Base-by-base conservation (phyloP, 805 yeast genomes). In the Starmera dryadoides region DNA sequence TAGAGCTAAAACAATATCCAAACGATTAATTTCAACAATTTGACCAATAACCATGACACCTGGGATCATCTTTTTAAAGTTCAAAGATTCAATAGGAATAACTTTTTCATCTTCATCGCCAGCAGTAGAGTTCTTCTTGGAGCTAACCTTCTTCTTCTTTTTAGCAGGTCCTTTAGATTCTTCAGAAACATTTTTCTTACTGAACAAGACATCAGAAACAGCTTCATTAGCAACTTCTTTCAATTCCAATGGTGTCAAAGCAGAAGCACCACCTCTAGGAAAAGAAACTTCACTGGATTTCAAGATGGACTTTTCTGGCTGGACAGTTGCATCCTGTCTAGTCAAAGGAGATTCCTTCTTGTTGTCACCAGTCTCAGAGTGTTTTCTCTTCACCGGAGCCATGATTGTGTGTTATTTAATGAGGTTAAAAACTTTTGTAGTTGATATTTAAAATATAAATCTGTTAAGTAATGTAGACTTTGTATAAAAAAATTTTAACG, bases 221-320 rank as follows among this genome's bases (percentile, higher is more conserved):
- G 91, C 99, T 61, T 91, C 95, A 57, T 87, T 88, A 31, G 95
- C 81, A 37, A 91, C 91, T 56, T 87, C 93, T 59, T 87, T 88
- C 48, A 87, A 79, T 63, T 93, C 99, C 48, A 93, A 66, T 6
- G 98, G 88, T 4, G 95, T 77, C 54, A 93, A 72, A 20, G 79
- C 86, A 21, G 91, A 75, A 11, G 82, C 78, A 37, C 98, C 98
- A 51, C 98, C 98, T 77, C 99, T 84, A 37, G 98, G 98, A 58
- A 93, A 93, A 15, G 74, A 58, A 19, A 59, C 60, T 23, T 65
- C 69, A 32, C 59, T 51, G 35, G 62, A 58, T 26, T 63, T 52
- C 18, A 69, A 44, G 18, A 68, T 51, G 18, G 73, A 64, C 17
- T 45, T 46, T 17, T 50, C 40, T 30, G 70, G 69, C 18, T 59